phyloP scores from a whole-genome alignment of 1,284 basidiomycete species.

The Abortiporus biennis region DNA sequence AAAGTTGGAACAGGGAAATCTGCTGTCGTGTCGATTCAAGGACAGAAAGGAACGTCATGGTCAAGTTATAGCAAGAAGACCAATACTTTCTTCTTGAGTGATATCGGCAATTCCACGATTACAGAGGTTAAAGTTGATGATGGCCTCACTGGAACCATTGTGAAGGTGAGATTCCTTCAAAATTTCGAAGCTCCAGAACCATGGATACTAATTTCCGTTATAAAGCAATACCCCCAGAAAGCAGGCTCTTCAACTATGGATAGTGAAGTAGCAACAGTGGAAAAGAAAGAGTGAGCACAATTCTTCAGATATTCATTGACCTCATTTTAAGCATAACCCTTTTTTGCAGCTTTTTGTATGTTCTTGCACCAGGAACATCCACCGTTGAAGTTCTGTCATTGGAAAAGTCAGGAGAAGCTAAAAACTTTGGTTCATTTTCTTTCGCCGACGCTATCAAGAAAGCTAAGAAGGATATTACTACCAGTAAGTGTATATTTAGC shows the following conservation, averaged over 20 bases:
- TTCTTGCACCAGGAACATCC: constrained; percentile 35
- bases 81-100: constrained; percentile 43
- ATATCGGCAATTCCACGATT: constrained; percentile 35
- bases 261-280: constrained; percentile 36
- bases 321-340: constrained; percentile 1
- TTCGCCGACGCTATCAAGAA: constrained; percentile 31
- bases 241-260: constrained; percentile 38
- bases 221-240: constrained; percentile 36
- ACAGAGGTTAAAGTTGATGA: constrained; percentile 42
- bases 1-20: constrained; percentile 14
- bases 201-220: too few species aligned
- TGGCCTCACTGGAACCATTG: constrained; percentile 36
- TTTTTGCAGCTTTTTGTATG: constrained; percentile 36
- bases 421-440: constrained; percentile 32
- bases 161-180: constrained; percentile 26
- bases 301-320: background rate
- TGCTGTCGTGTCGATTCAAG: constrained; percentile 31
- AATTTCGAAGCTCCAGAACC: background rate
- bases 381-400: constrained; percentile 36
- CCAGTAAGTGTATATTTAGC: too few species aligned
- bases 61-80: constrained; percentile 38
- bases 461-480: too few species aligned
- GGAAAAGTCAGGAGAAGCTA: constrained; percentile 32
- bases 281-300: constrained; percentile 34
- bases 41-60: constrained; percentile 46